Percentiles rank a stretch among this genome's conserved stretches.
Conservation (phyloP, 2,329 filamentous ascomycete species). For the Trichoderma afroharzianum region DNA sequence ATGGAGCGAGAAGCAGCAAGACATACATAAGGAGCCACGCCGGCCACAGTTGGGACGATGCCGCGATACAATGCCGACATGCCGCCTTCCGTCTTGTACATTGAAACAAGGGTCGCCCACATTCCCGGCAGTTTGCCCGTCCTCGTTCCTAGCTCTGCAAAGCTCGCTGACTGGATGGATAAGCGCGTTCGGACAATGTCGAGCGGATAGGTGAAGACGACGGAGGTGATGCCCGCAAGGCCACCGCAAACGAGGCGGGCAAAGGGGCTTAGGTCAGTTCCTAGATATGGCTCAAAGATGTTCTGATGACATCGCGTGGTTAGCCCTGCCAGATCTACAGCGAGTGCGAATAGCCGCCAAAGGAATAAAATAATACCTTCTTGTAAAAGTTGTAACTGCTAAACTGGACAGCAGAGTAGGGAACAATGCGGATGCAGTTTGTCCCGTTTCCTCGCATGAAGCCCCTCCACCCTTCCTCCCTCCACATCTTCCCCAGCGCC, state of each 20-base stretch:
- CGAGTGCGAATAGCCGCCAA: neutral
- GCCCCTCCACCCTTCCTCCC: slow-evolving; percentile 91
- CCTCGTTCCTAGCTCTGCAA: slow-evolving; percentile 66
- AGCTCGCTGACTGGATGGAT: slow-evolving; percentile 97
- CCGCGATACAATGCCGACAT: slow-evolving; percentile 84
- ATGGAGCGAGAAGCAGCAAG: neutral
- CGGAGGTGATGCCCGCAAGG: slow-evolving; percentile 89
- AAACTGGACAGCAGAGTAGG: slow-evolving; percentile 97
- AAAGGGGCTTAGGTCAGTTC: slow-evolving; percentile 68
- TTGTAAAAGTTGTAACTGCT: slow-evolving; percentile 98
- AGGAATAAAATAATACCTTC: slow-evolving; percentile 50
- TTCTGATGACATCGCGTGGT: slow-evolving; percentile 36
- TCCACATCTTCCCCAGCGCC: slow-evolving; percentile 92
- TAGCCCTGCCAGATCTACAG: neutral
- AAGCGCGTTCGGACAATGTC: slow-evolving; percentile 95
- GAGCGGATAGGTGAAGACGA: slow-evolving; percentile 90
- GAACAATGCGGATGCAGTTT: slow-evolving; percentile 96
- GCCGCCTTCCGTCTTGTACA: slow-evolving; percentile 92
- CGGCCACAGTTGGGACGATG: slow-evolving; percentile 88
- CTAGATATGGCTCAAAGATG: slow-evolving; percentile 74
- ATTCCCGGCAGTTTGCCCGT: slow-evolving; percentile 78
- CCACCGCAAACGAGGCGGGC: slow-evolving; percentile 85
- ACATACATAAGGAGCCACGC: slow-evolving; percentile 80
- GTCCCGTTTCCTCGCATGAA: slow-evolving; percentile 98
- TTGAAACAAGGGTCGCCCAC: slow-evolving; percentile 75